Percentiles rank a stretch among this genome's conserved stretches.
Evolutionary conservation across 192 early-diverging fungal genomes (phyloP).

Genomic region (Pecoramyces ruminantium): DNA sequence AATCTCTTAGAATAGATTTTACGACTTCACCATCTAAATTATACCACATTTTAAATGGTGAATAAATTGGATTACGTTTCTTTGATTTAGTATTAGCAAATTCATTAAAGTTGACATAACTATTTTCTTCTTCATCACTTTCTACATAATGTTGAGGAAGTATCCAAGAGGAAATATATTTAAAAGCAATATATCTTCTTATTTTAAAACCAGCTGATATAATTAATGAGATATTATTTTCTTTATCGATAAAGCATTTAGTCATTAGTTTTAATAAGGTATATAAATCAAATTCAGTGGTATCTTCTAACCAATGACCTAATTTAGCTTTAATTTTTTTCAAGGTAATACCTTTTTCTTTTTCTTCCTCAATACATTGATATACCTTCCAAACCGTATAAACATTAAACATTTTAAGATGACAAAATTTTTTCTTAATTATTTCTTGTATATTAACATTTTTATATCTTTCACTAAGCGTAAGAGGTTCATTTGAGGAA

Average conservation of each 20-base stretch:
- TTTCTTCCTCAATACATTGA: neutral
- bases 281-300: neutral
- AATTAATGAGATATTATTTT: neutral
- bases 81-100: neutral
- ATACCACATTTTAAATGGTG: neutral
- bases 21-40: neutral
- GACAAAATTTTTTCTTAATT: neutral
- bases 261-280: neutral
- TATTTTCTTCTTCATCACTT: neutral
- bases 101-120: neutral
- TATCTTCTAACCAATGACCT: neutral
- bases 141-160: neutral
- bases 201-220: neutral
- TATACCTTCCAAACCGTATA: neutral
- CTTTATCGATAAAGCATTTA: neutral
- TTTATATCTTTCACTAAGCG: neutral
- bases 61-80: neutral
- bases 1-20: neutral
- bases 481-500: neutral
- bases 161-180: neutral
- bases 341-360: neutral
- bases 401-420: neutral
- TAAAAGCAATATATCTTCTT: neutral
- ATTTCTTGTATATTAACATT: neutral
- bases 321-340: neutral